Conservation (phyloP, 2,329 filamentous ascomycete species). For the Colletotrichum sp. region DNA sequence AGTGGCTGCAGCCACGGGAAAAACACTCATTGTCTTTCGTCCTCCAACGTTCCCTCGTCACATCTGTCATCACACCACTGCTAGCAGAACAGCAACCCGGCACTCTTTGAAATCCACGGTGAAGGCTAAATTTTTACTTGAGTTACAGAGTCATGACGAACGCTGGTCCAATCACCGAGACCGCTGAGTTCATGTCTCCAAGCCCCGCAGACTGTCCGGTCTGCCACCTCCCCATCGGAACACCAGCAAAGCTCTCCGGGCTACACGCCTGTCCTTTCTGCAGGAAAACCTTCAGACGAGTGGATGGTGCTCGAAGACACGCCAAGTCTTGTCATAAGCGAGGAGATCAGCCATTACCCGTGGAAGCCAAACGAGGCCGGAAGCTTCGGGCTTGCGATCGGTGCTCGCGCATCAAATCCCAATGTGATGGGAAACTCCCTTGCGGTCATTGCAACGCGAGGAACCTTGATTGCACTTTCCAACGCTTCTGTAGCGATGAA, state of each 20-base stretch:
- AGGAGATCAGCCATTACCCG: background rate
- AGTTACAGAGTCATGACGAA: background rate
- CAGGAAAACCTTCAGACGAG: background rate
- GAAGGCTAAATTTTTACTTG: accelerated
- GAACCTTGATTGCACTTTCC: accelerated
- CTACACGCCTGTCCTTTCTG: background rate
- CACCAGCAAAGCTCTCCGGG: background rate
- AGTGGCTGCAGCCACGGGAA: background rate
- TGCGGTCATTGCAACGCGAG: background rate
- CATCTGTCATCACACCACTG: background rate
- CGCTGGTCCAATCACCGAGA: background rate
- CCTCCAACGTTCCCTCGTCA: background rate
- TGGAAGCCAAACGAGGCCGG: accelerated
- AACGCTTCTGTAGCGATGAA: background rate
- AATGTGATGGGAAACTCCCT: background rate
- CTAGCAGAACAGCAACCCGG: background rate
- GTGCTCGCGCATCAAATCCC: background rate
- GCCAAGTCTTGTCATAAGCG: background rate
- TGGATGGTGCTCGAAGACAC: background rate
- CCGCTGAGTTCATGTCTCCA: background rate
- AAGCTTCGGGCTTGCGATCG: background rate
- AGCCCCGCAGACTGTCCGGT: background rate
- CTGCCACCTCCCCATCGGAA: background rate
- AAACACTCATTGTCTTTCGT: background rate
- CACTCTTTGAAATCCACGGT: background rate